These are phyloP conservation scores for Eucalyptus albens DNA, from an alignment of 345 rosid species.

Conservation along the genomic window DNA sequence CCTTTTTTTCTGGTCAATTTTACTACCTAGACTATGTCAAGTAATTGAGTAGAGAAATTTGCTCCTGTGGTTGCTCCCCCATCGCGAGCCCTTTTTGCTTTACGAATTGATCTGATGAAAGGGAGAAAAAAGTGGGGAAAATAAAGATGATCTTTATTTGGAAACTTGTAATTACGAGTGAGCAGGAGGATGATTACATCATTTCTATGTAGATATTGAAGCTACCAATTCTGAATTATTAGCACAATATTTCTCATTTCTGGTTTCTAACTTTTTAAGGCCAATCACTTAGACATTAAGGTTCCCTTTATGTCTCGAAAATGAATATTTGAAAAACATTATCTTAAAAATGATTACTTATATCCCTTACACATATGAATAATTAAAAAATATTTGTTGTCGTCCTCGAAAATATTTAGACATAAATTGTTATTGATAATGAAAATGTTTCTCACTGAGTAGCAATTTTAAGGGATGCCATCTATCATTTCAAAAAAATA, in stretches of 20 bases:
- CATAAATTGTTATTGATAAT: no score
- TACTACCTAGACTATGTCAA: neutral
- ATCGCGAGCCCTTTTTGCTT: neutral
- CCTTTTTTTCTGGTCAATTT: neutral
- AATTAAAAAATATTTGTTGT: fast-evolving
- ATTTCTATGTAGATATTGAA: neutral
- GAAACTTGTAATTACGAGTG: neutral
- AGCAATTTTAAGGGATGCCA: no score
- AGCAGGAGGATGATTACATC: neutral
- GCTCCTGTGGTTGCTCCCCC: neutral
- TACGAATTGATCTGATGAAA: neutral
- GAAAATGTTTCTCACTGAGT: no score
- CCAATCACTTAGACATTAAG: neutral
- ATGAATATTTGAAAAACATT: no score
- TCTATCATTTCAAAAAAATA: no score
- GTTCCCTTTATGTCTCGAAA: no score
- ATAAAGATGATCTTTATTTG: neutral
- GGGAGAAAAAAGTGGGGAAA: neutral
- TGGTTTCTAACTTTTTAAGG: neutral
- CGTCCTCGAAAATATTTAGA: no score
- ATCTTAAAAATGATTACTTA: fast-evolving
- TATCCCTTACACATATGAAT: no score
- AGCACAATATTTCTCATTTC: neutral
- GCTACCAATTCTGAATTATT: neutral
- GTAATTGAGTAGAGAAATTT: neutral